Base-by-base conservation (phyloP, 2,329 filamentous ascomycete species). In the Leptoxyphium fumago region DNA sequence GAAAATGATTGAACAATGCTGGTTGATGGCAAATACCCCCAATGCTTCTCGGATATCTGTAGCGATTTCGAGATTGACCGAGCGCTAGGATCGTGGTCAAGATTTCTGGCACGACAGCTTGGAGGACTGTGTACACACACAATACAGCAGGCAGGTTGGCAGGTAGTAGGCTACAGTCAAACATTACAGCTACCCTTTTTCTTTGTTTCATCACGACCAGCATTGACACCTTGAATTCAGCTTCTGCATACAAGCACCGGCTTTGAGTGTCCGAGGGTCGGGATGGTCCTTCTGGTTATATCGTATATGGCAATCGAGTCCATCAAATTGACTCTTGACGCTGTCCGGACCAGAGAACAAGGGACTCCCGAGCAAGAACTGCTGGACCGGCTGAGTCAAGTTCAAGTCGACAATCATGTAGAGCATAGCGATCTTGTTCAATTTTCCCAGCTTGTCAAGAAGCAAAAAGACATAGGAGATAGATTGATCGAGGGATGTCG, bases 361-460 rank as follows among this genome's bases (percentile, higher is more conserved):
- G 21, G 21, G 4, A 26, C 21, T 7, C 21, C 21, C 21, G 21
- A 26, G 21, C 21, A 26, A 26, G 21, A 26, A 26, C 21, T 26
- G 21, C 7, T 26, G 21, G 21, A 26, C 21, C 21, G 21, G 21
- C 21, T 26, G 21, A 7, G 21, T 26, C 21, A 26, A 4, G 21
- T n/a, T 41, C 46, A 10, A 44, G 55, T 77, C 29, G 83, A 81
- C 41, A 76, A 77, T 2, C 80, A 84, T 26, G 80, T 89, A 52
- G 77, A 80, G 2, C 84, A 89, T 58, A 63, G 66, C 43, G 81
- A 88, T 54, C 65, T 88, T 14, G 62, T 88, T 42, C 63, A 73
- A 36, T 61, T 86, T 0, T 79, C 79, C 59, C 73, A 65, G 49
- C 61, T 83, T 6, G 70, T 66, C 50, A 50, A 53, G 30, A 52